These are phyloP conservation scores for Galerina marginata DNA, from an alignment of 768 basidiomycete species.

Conservation along the genomic window DNA sequence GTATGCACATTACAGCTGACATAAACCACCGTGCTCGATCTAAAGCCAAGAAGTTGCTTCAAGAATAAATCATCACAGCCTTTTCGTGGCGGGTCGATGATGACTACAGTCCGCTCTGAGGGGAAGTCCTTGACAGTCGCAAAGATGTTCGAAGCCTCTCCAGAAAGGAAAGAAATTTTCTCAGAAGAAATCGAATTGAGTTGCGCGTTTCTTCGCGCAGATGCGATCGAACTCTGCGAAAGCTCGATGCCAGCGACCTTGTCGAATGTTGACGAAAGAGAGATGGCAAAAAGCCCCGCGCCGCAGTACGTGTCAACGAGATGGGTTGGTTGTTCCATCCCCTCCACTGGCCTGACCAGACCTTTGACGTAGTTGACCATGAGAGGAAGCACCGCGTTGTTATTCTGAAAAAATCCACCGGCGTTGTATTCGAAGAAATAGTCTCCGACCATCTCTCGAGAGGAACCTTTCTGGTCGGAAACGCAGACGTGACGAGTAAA, in stretches of 20 bases:
- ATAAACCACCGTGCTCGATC: constrained; percentile 76
- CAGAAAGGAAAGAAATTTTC: constrained; percentile 73
- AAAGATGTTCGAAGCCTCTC: constrained; percentile 91
- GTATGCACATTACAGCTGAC: constrained; percentile 97
- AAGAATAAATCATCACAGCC: constrained; percentile 87
- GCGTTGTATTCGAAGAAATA: constrained; percentile 85
- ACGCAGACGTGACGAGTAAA: constrained; percentile 76
- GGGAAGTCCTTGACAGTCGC: constrained; percentile 69
- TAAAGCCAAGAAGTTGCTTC: constrained; percentile 74
- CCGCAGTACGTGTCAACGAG: constrained; percentile 97
- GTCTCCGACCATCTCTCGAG: constrained; percentile 85
- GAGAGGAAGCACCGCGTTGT: constrained; percentile 88
- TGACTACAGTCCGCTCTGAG: constrained; percentile 63
- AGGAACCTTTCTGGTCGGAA: constrained; percentile 77
- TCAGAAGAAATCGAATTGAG: constrained; percentile 63
- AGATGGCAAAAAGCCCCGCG: constrained; percentile 85
- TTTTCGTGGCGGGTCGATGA: constrained; percentile 94
- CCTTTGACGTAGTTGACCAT: constrained; percentile 85
- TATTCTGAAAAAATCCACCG: constrained; percentile 98
- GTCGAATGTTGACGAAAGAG: constrained; percentile 75
- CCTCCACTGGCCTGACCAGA: constrained; percentile 57
- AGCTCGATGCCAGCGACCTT: constrained; percentile 91
- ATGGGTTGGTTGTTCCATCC: constrained; percentile 62
- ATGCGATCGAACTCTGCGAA: constrained; percentile 69
- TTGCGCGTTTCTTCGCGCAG: constrained; percentile 67